Percentiles rank a stretch among this genome's conserved stretches.
Conservation (phyloP, 768 basidiomycete species). For the Pulveroboletus sp. region DNA sequence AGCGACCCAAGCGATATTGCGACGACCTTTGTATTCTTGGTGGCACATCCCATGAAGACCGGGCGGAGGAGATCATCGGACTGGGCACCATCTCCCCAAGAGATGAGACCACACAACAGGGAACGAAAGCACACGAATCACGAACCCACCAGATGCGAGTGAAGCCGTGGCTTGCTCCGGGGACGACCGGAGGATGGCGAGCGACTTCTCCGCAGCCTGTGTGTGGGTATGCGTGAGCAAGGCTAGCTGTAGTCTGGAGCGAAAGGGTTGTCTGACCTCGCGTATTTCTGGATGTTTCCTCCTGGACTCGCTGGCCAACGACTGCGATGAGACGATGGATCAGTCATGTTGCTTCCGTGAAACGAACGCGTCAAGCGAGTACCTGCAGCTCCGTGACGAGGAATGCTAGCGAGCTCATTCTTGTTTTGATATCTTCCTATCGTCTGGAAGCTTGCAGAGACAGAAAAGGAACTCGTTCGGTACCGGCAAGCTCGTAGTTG, state of each 20-base stretch:
- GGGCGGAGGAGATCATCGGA: slow-evolving; percentile 79
- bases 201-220: slow-evolving; percentile 83
- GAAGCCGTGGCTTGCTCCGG: slow-evolving; percentile 73
- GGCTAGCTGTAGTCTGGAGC: neutral
- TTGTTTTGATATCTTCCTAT: neutral
- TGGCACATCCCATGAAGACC: slow-evolving; percentile 90
- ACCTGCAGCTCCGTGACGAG: slow-evolving; percentile 74
- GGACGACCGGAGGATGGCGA: slow-evolving; percentile 74
- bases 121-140: slow-evolving; percentile 5
- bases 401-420: slow-evolving; percentile 66
- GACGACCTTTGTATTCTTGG: slow-evolving; percentile 90
- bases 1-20: slow-evolving; percentile 88
- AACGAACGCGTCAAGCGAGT: slow-evolving; percentile 1
- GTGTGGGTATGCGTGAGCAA: slow-evolving; percentile 7
- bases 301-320: slow-evolving; percentile 82
- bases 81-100: slow-evolving; percentile 60
- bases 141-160: slow-evolving; percentile 63
- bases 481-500: neutral
- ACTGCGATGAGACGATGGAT: slow-evolving; percentile 44
- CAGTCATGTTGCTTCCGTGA: neutral
- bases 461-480: neutral
- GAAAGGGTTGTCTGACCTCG: slow-evolving; percentile 53
- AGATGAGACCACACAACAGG: slow-evolving; percentile 8
- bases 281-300: slow-evolving; percentile 90
- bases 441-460: neutral